Conservation (phyloP, 306 rosid genomes). For the Styphnolobium japonicum region DNA sequence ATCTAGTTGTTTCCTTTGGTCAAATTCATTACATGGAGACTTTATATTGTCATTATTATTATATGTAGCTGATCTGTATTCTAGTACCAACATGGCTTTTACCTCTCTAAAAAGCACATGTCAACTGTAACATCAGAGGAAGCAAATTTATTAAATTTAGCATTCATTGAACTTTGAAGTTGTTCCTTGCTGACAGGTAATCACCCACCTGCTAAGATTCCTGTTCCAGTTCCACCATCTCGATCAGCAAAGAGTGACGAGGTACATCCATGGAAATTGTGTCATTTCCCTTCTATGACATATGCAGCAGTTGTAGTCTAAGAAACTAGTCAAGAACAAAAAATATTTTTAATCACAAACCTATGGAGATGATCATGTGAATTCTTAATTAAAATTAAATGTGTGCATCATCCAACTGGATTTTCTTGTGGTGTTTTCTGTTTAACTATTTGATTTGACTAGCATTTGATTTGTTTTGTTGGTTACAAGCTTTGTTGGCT, state of each 20-base stretch:
- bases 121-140: conserved; percentile 1
- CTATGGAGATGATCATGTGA: neutral
- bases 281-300: neutral
- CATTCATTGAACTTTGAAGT: conserved; percentile 28
- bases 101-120: neutral
- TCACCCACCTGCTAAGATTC: conserved; percentile 82
- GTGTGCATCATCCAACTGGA: neutral
- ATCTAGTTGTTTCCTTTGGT: conserved; percentile 5
- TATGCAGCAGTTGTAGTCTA: neutral
- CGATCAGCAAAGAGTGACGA: conserved; percentile 58
- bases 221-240: conserved; percentile 81
- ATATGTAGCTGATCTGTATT: conserved; percentile 1
- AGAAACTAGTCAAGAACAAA: neutral
- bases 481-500: neutral
- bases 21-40: neutral
- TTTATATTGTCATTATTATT: neutral
- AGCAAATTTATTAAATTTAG: conserved; percentile 2
- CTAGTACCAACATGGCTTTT: neutral
- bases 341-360: neutral
- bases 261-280: conserved; percentile 49
- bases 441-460: neutral
- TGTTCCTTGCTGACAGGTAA: conserved; percentile 53
- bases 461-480: conserved; percentile 19
- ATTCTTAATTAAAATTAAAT: neutral
- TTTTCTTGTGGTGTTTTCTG: neutral